Conservation (phyloP, 139 green algal species). For the Tetraselmis striata region DNA sequence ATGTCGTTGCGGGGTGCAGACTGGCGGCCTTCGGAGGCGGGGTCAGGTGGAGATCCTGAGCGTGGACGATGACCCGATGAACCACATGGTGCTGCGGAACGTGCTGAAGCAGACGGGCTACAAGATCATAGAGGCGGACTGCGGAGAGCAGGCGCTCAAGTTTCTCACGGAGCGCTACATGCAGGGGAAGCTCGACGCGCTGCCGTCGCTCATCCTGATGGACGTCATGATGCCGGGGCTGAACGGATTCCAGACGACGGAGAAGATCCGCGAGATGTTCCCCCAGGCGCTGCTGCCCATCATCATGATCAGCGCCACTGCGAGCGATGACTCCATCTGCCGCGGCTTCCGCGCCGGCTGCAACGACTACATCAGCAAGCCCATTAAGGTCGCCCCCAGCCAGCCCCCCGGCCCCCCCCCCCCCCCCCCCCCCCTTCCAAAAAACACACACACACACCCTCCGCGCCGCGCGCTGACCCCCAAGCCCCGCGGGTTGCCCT, state of each 20-base stretch:
- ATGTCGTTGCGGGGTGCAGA: no score
- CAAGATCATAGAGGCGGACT: background rate
- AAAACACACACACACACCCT: no score
- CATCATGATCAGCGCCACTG: background rate
- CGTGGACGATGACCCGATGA: background rate
- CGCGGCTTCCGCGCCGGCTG: background rate
- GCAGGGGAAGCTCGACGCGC: background rate
- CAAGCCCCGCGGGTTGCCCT: no score
- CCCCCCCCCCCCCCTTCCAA: no score
- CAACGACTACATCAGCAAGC: background rate
- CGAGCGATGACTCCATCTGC: background rate
- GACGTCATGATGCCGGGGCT: background rate
- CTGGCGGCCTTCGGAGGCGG: no score
- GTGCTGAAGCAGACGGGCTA: background rate
- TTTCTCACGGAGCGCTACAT: background rate
- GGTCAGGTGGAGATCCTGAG: background rate
- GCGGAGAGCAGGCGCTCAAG: background rate
- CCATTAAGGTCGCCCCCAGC: background rate
- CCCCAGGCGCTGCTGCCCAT: background rate
- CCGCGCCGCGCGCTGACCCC: no score
- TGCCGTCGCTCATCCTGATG: background rate
- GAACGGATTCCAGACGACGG: background rate
- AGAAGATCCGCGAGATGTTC: background rate
- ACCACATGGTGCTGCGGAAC: background rate
- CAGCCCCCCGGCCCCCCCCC: no score